Percentiles rank a stretch among this genome's conserved stretches.
phyloP scores from a whole-genome alignment of 2,329 filamentous ascomycete genomes.

The Paramyrothecium sp. region DNA sequence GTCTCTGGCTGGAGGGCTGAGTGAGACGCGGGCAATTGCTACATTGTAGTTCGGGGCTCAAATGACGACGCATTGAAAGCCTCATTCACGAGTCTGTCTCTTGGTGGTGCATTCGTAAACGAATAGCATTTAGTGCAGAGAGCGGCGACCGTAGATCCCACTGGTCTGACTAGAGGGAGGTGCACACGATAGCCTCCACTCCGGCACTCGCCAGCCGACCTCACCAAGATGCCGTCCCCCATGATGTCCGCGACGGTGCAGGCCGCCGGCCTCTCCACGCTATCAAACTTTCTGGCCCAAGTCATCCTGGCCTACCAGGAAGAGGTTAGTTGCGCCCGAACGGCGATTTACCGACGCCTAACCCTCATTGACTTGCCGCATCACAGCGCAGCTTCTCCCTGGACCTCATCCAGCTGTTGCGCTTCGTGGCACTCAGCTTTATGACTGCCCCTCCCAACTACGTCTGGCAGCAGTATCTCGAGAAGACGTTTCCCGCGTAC shows the following conservation, averaged over 20 bases:
- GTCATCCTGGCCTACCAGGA: constrained; percentile 48
- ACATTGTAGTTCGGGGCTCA: no score
- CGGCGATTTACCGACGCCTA: no score
- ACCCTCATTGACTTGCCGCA: no score
- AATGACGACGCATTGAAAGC: no score
- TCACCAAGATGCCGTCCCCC: constrained; percentile 41
- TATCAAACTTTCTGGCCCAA: constrained; percentile 56
- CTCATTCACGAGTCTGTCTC: no score
- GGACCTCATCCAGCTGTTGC: constrained; percentile 46
- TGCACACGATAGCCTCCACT: not conserved
- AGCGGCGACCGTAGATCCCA: not conserved
- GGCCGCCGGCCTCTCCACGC: constrained; percentile 47
- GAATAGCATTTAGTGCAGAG: no score
- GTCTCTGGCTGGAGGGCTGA: no score
- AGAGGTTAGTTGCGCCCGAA: constrained; percentile 27
- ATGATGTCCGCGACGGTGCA: constrained; percentile 53
- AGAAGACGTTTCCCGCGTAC: constrained; percentile 50
- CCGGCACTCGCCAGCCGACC: not conserved
- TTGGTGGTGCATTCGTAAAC: no score
- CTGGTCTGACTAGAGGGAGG: not conserved
- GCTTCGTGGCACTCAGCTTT: constrained; percentile 53
- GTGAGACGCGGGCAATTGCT: no score
- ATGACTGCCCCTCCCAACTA: constrained; percentile 57
- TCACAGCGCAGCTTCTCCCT: constrained; percentile 38
- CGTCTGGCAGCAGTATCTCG: constrained; percentile 56